These are phyloP conservation scores for Pyrenophora seminiperda DNA, from an alignment of 2,329 filamentous ascomycete genomes.

Conservation along the genomic window DNA sequence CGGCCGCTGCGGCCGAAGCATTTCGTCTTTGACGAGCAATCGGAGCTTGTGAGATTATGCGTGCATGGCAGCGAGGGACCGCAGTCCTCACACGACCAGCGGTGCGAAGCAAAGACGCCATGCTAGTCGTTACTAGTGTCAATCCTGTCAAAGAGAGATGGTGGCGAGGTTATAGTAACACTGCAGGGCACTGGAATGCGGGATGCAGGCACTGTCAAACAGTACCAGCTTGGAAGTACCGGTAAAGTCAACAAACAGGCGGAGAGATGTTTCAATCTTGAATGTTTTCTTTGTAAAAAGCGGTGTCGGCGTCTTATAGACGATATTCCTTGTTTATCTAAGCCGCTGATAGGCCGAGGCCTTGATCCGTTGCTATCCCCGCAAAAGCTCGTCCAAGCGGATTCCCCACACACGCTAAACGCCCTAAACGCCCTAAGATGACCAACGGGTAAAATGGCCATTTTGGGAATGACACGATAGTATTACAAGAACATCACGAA, in stretches of 20 bases:
- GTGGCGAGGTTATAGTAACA: not conserved
- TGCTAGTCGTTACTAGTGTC: conserved; percentile 15
- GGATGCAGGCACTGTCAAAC: not conserved
- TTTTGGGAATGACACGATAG: no score
- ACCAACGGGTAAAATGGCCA: no score
- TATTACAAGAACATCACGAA: no score
- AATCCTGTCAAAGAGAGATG: not conserved
- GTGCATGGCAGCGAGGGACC: conserved; percentile 23
- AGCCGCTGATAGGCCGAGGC: conserved; percentile 15
- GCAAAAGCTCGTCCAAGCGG: conserved; percentile 23
- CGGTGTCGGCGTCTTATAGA: conserved; percentile 17
- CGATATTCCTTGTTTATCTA: conserved; percentile 8
- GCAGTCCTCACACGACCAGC: conserved; percentile 28
- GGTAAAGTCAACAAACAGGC: not conserved
- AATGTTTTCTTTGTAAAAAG: not conserved
- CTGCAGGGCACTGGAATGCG: not conserved
- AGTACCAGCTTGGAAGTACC: not conserved
- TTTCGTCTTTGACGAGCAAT: conserved; percentile 33
- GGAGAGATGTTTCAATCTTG: not conserved
- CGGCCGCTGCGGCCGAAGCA: conserved; percentile 41
- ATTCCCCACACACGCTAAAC: not conserved
- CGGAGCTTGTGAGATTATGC: conserved; percentile 23
- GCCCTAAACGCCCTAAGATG: no score
- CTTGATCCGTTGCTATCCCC: conserved; percentile 29
- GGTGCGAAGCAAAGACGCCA: conserved; percentile 43